Percentiles rank a stretch among this genome's conserved stretches.
phyloP scores from a whole-genome alignment of 2,329 filamentous ascomycete species.

The Calonectria hongkongensis region DNA sequence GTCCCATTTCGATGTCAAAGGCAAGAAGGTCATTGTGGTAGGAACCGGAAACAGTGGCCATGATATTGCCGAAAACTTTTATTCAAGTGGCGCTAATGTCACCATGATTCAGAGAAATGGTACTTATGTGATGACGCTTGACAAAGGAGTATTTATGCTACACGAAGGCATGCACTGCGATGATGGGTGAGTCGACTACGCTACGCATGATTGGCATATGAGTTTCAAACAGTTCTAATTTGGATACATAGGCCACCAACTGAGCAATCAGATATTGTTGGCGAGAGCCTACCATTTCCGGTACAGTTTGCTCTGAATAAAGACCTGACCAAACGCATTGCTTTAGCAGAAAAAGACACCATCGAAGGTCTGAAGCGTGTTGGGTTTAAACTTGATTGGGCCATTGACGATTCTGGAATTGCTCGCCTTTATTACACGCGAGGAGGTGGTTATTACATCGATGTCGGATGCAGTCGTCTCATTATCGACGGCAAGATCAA shows the following conservation, averaged over 20 bases:
- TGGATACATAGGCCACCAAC: background rate
- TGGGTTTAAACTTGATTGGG: background rate
- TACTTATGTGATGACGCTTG: background rate
- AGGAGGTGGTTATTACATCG: background rate
- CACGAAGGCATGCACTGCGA: background rate
- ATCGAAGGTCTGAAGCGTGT: background rate
- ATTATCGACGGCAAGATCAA: background rate
- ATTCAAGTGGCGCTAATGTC: background rate
- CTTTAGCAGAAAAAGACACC: background rate
- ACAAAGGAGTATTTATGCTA: background rate
- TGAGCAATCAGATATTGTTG: background rate
- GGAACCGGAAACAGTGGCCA: slow-evolving; percentile 1
- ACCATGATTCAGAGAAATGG: background rate
- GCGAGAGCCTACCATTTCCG: background rate
- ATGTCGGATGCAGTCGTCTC: background rate
- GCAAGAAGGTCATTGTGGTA: background rate
- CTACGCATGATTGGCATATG: background rate
- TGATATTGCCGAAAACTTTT: background rate
- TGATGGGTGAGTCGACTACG: background rate
- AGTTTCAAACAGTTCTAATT: background rate
- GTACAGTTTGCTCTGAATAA: background rate
- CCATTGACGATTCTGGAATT: background rate
- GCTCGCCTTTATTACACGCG: background rate
- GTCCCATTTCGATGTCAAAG: background rate
- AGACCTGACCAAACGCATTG: background rate